Evolutionary conservation across 768 basidiomycete genomes (phyloP).

Genomic region (Boletus barrowsii): DNA sequence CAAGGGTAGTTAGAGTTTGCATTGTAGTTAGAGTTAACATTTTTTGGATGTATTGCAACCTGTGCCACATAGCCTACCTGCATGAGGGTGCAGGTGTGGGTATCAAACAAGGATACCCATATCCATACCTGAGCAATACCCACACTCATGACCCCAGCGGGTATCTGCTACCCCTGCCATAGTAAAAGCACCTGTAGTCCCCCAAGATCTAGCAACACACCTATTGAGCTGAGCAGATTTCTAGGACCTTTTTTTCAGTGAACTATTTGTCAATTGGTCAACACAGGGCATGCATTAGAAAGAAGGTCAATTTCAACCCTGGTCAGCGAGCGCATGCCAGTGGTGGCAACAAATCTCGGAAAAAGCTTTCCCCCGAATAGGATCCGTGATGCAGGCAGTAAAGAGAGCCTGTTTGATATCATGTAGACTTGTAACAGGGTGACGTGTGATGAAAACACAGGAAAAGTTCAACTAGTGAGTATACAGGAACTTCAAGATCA

Average conservation of each 20-base stretch:
- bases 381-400: conserved; percentile 38
- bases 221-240: conserved; percentile 35
- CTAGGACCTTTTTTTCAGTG: conserved; percentile 48
- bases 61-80: too few relatives aligned
- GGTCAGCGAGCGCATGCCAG: conserved; percentile 69
- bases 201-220: conserved; percentile 36
- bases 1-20: too few relatives aligned
- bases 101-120: too few relatives aligned
- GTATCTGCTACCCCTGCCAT: too few relatives aligned
- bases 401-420: conserved; percentile 40
- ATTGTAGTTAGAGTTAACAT: too few relatives aligned
- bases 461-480: too few relatives aligned
- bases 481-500: too few relatives aligned
- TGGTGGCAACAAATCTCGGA: conserved; percentile 75
- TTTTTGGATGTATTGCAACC: too few relatives aligned
- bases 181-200: conserved; percentile 10
- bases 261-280: conserved; percentile 34
- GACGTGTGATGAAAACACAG: neutral
- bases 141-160: too few relatives aligned
- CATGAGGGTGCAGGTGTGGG: too few relatives aligned
- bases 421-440: conserved; percentile 4
- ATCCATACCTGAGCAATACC: too few relatives aligned
- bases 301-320: conserved; percentile 67
- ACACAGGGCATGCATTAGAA: conserved; percentile 57
- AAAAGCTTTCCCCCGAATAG: conserved; percentile 56